Conservation (phyloP, 2,329 filamentous ascomycete species). For the Setomelanomma holmii region DNA sequence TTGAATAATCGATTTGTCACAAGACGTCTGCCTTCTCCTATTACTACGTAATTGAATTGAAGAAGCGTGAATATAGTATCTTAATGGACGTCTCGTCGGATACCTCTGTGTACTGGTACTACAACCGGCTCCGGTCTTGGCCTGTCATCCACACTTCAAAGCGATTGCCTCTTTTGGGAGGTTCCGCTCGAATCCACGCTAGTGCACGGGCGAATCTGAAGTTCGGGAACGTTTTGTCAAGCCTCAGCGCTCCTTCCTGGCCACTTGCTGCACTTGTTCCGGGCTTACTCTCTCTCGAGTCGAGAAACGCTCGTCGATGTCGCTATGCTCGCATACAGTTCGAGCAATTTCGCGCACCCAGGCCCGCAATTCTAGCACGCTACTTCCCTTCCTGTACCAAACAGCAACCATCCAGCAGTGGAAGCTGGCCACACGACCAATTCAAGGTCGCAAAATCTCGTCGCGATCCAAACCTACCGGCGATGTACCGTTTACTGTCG, state of each 20-base stretch:
- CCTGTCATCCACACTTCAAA: background rate
- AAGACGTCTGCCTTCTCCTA: no score
- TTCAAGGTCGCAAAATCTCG: constrained; percentile 28
- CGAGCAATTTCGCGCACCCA: constrained; percentile 43
- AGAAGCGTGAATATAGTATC: no score
- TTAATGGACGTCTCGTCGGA: no score
- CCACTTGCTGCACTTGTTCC: background rate
- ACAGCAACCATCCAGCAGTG: constrained; percentile 67
- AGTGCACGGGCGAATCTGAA: constrained; percentile 5
- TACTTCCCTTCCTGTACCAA: constrained; percentile 75
- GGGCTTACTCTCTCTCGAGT: background rate
- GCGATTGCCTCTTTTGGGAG: background rate
- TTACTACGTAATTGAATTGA: no score
- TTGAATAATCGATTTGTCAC: background rate
- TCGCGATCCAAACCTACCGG: constrained; percentile 19
- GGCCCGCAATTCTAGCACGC: constrained; percentile 46
- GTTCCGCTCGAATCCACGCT: constrained; percentile 3
- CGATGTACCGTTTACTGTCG: constrained; percentile 24
- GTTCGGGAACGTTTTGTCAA: constrained; percentile 1
- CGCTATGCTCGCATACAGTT: constrained; percentile 37
- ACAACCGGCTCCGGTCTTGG: background rate
- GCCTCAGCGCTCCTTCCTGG: background rate
- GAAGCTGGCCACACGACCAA: constrained; percentile 20
- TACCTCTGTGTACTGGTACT: no score
- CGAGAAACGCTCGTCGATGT: constrained; percentile 28